Evolutionary conservation across 164 flowering plant species (phyloP).

Genomic region (Cinnamomum chago): DNA sequence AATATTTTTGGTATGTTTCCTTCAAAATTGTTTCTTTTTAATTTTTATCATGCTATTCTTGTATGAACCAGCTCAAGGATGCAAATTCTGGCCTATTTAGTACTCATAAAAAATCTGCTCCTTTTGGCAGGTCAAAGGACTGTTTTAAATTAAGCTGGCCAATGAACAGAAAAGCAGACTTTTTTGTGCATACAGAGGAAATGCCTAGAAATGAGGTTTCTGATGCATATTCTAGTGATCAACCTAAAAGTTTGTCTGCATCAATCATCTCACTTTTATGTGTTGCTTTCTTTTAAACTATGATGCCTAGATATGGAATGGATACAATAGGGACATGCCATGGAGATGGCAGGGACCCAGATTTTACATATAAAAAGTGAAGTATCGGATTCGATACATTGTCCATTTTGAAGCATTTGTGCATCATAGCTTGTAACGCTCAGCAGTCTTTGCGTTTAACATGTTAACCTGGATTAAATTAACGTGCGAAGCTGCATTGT

Average conservation of each 20-base stretch:
- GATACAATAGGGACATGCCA: too few relatives aligned
- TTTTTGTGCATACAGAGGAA: constrained; percentile 67
- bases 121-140: constrained; percentile 52
- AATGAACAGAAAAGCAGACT: constrained; percentile 60
- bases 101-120: not conserved
- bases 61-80: not conserved
- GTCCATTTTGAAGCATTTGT: not conserved
- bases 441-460: not conserved
- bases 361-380: too few relatives aligned
- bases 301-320: not conserved
- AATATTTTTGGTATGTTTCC: constrained; percentile 81
- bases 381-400: too few relatives aligned
- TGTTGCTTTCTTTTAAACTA: not conserved
- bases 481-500: not conserved
- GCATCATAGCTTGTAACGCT: too few relatives aligned
- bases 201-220: constrained; percentile 20
- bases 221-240: constrained; percentile 1
- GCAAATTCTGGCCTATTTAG: not conserved
- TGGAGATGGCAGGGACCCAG: too few relatives aligned
- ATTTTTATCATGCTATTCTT: not conserved
- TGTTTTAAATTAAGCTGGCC: constrained; percentile 88
- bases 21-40: not conserved
- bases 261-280: not conserved
- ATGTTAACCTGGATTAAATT: not conserved
- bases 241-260: not conserved